A percentile compares a stretch with the other conserved stretches of the same genome.
phyloP scores from a whole-genome alignment of 1,284 basidiomycete species.

The Butyriboletus appendiculatus region DNA sequence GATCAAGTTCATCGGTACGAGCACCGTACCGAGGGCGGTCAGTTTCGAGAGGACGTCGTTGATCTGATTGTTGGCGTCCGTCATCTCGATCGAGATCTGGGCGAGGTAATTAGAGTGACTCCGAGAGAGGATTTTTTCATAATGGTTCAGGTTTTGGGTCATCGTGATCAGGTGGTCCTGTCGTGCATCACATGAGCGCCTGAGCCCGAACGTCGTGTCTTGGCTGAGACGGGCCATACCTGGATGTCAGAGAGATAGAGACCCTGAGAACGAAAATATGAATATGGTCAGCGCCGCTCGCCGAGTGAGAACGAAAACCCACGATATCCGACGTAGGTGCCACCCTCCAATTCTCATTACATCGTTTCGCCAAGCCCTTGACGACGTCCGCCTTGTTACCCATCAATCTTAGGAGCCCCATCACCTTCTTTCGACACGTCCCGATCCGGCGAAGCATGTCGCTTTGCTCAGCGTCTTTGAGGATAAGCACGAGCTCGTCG shows the following conservation, averaged over 20 bases:
- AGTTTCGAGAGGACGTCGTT: slow-evolving; percentile 99
- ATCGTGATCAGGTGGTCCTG: slow-evolving; percentile 99
- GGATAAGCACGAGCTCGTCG: slow-evolving; percentile 95
- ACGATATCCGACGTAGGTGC: slow-evolving; percentile 98
- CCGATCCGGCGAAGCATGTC: slow-evolving; percentile 84
- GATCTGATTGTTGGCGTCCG: slow-evolving; percentile 99
- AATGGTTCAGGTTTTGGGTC: slow-evolving; percentile 99
- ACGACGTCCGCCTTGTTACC: slow-evolving; percentile 99
- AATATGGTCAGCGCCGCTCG: background rate
- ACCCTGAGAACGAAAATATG: slow-evolving; percentile 49
- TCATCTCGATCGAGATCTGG: slow-evolving; percentile 99
- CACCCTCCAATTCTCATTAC: slow-evolving; percentile 99
- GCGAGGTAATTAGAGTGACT: slow-evolving; percentile 99
- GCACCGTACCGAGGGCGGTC: slow-evolving; percentile 96
- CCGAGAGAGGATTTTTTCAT: slow-evolving; percentile 97
- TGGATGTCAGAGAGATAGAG: slow-evolving; percentile 94
- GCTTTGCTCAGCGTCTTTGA: slow-evolving; percentile 74
- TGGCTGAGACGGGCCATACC: slow-evolving; percentile 32
- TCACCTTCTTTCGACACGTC: slow-evolving; percentile 98
- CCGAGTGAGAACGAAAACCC: slow-evolving; percentile 29
- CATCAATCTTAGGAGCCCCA: slow-evolving; percentile 95
- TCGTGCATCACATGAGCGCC: slow-evolving; percentile 1
- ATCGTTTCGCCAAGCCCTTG: slow-evolving; percentile 96
- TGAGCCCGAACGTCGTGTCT: no score
- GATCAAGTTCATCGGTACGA: slow-evolving; percentile 96